These are phyloP conservation scores for Phytophthora megakarya DNA, from an alignment of 352 stramenopile genomes.

Conservation along the genomic window DNA sequence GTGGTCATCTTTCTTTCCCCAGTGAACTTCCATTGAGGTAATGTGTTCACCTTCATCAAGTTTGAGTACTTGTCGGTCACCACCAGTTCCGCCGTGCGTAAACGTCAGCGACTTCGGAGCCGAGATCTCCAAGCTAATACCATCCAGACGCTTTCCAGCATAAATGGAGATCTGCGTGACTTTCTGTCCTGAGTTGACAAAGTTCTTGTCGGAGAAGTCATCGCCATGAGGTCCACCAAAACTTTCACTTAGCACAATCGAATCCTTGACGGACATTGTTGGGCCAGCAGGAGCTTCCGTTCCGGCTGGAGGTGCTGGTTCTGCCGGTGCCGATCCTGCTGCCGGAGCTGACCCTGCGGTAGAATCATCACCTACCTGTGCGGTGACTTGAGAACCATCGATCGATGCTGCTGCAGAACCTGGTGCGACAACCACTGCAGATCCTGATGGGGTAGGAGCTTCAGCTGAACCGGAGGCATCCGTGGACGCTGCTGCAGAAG, in stretches of 20 bases:
- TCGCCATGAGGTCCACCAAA: slow-evolving; percentile 31
- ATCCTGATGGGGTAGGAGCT: neutral
- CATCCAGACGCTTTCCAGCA: slow-evolving; percentile 24
- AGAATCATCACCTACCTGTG: too few species aligned
- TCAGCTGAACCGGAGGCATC: neutral
- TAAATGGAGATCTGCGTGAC: slow-evolving; percentile 30
- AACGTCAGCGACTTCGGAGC: slow-evolving; percentile 16
- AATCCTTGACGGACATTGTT: slow-evolving; percentile 28
- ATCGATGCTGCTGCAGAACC: too few species aligned
- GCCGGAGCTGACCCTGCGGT: neutral
- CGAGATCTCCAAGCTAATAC: slow-evolving; percentile 25
- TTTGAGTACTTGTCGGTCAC: slow-evolving; percentile 10
- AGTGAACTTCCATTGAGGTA: slow-evolving; percentile 38
- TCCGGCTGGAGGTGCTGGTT: slow-evolving; percentile 3
- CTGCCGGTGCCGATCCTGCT: slow-evolving; percentile 3
- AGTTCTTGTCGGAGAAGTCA: slow-evolving; percentile 35
- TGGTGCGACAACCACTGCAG: too few species aligned
- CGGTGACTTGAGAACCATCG: too few species aligned
- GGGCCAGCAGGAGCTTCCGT: slow-evolving; percentile 10
- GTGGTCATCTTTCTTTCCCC: slow-evolving; percentile 25
- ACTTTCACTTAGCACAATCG: slow-evolving; percentile 21
- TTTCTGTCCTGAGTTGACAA: slow-evolving; percentile 30
- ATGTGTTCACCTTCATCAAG: slow-evolving; percentile 27
- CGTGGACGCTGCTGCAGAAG: neutral
- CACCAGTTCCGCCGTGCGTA: slow-evolving; percentile 31